A percentile compares a stretch with the other conserved stretches of the same genome.
Conservation (phyloP, 2,329 filamentous ascomycete genomes). For the Aspergillus sp. region DNA sequence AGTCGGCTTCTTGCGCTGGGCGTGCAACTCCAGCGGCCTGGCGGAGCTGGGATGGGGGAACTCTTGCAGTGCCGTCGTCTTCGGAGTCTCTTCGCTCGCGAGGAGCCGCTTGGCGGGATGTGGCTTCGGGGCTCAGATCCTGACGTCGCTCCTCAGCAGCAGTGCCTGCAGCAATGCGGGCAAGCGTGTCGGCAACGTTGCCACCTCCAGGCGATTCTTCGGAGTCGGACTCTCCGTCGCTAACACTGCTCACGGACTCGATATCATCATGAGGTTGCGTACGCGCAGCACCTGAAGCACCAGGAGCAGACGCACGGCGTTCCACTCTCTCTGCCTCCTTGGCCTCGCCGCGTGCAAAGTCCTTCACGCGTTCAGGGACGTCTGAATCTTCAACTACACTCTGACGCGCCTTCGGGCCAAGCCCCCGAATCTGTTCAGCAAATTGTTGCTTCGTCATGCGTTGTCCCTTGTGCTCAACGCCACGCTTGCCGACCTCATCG, state of each 20-base stretch:
- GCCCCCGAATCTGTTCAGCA: conserved; percentile 59
- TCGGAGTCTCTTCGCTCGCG: conserved; percentile 39
- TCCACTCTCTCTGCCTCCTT: conserved; percentile 27
- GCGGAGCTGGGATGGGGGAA: conserved; percentile 39
- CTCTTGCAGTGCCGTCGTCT: conserved; percentile 44
- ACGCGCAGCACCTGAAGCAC: conserved; percentile 10
- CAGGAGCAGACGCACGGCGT: conserved; percentile 24
- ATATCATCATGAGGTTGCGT: conserved; percentile 20
- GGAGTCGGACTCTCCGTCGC: conserved; percentile 24
- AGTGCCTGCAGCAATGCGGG: conserved; percentile 35
- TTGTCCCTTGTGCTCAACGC: conserved; percentile 50
- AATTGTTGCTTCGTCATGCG: conserved; percentile 67
- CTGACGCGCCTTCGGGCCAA: conserved; percentile 60
- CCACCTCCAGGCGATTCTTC: conserved; percentile 27
- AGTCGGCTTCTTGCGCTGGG: conserved; percentile 25
- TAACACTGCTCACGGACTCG: conserved; percentile 26
- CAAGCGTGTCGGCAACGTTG: conserved; percentile 39
- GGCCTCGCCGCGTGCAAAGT: conserved; percentile 35
- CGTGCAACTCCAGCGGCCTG: conserved; percentile 30
- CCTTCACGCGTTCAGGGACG: conserved; percentile 40
- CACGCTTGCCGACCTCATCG: conserved; percentile 34
- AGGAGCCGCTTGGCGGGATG: conserved; percentile 18
- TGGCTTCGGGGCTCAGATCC: conserved; percentile 30
- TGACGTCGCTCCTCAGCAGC: conserved; percentile 42
- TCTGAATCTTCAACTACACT: conserved; percentile 45